Evolutionary conservation across 495 filamentous ascomycete species (phyloP), one percentile per base, ranked within the genome.

Genomic region (Jackrogersella minutella): DNA sequence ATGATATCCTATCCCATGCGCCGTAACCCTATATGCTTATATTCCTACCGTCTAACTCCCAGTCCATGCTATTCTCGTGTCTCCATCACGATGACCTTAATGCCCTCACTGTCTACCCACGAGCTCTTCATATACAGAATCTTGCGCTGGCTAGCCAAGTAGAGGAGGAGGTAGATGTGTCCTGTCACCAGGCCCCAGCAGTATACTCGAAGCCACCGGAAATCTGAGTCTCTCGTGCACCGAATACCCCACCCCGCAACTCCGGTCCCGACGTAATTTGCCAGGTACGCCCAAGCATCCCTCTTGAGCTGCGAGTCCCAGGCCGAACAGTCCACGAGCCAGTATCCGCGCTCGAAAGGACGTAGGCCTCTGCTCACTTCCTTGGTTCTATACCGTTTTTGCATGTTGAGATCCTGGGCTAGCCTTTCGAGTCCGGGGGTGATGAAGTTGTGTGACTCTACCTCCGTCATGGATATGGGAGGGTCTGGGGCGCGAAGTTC

Each of bases 161-260:
- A 91, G 1, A 92, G 62, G 13, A 92, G 62, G 1, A 90, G 70
- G 64, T 89, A 92, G 33, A 91, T 74, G 66, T 93, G 85, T 30
- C 79, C 76, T 0, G 83, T 82, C 3, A 88, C 76, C 19, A 81
- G 77, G 0, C 90, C 90, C 85, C 87, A 93, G 57, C 88, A 87
- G 62, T 87, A 91, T 0, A 90, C 74, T 34, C 85, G 83, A 3
- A 84, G 41, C 60, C 67, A 68, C 16, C 39, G 40, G 39, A 88
- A 76, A 0, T 68, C 68, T 8, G 26, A 14, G 28, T 80, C 75
- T 14, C 77, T 74, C 44, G 24, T 50, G 34, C 79, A 79, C 59
- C 82, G 84, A 0, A 90, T 82, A 0, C 89, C 89, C 89, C 90
- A 92, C 0, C 90, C 91, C 0, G 87, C 88, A 16, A 78, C 68